A percentile compares a stretch with the other conserved stretches of the same genome.
Evolutionary conservation across 2,329 filamentous ascomycete genomes (phyloP).

Genomic region (Cercospora sojina): DNA sequence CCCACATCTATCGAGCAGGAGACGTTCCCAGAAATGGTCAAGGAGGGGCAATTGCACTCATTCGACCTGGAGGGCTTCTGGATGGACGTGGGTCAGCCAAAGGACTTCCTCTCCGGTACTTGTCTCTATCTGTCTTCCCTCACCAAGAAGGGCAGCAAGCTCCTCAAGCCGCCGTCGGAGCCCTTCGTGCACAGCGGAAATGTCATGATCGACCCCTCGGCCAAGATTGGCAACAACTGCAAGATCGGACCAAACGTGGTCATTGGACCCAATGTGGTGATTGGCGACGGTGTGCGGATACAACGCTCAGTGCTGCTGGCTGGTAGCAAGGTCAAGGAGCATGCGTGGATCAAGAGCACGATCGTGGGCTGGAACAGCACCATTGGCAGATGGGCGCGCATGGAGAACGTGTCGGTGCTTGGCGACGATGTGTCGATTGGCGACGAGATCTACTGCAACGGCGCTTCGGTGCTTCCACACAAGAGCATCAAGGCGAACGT

Average conservation of each 20-base stretch:
- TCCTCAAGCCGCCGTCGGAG: conserved; percentile 68
- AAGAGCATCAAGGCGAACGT: conserved; percentile 99
- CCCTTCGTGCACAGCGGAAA: conserved; percentile 89
- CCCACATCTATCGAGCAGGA: conserved; percentile 98
- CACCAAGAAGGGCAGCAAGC: conserved; percentile 83
- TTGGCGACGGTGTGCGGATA: conserved; percentile 90
- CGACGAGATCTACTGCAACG: conserved; percentile 98
- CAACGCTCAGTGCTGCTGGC: conserved; percentile 88
- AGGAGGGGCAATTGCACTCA: conserved; percentile 86
- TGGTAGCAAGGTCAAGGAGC: conserved; percentile 94
- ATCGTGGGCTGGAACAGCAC: conserved; percentile 98
- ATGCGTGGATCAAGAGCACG: conserved; percentile 97
- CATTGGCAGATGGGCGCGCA: conserved; percentile 89
- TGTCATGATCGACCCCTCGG: conserved; percentile 88
- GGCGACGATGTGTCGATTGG: conserved; percentile 97
- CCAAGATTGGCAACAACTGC: conserved; percentile 98
- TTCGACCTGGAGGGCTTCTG: conserved; percentile 97
- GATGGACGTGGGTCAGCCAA: conserved; percentile 99
- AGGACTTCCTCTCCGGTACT: conserved; percentile 95
- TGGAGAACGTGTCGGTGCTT: conserved; percentile 97
- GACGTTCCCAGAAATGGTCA: conserved; percentile 92
- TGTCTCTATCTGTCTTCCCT: conserved; percentile 94
- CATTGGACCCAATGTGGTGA: conserved; percentile 86
- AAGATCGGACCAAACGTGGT: conserved; percentile 96
- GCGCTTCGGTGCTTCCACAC: conserved; percentile 82